Evolutionary conservation across 306 rosid genomes (phyloP).

Genomic region (Clitoria ternatea): DNA sequence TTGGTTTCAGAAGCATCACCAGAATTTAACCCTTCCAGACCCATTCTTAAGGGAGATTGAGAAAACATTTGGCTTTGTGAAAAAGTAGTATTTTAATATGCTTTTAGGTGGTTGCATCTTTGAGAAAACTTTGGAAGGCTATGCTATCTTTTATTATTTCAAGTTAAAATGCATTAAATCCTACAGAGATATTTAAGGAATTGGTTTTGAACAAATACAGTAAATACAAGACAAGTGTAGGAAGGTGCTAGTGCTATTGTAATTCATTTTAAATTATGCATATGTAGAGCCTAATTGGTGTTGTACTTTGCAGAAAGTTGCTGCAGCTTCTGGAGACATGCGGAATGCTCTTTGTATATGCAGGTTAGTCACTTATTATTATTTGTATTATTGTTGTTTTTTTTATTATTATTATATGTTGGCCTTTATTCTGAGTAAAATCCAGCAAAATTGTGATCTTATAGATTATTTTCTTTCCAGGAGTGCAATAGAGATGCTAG

Average conservation of each 20-base stretch:
- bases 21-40: not conserved
- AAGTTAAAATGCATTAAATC: not conserved
- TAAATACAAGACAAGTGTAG: not conserved
- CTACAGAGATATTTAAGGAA: not conserved
- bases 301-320: slow-evolving; percentile 70
- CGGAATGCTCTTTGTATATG: slow-evolving; percentile 82
- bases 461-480: slow-evolving; percentile 38
- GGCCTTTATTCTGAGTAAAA: not conserved
- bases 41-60: not conserved
- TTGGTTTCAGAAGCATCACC: not conserved
- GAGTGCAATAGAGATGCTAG: slow-evolving; percentile 79
- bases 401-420: not conserved
- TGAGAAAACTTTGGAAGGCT: not conserved
- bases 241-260: not conserved
- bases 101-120: too few species aligned
- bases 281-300: slow-evolving; percentile 13
- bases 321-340: slow-evolving; percentile 96
- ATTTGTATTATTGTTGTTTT: not conserved
- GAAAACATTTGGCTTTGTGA: not conserved
- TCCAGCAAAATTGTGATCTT: not conserved
- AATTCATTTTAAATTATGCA: slow-evolving; percentile 10
- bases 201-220: not conserved
- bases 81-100: not conserved
- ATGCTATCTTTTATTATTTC: not conserved
- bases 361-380: slow-evolving; percentile 50